phyloP scores from a whole-genome alignment of 202 grass and related monocot genomes.

The Schoenoplectus tabernaemontani region DNA sequence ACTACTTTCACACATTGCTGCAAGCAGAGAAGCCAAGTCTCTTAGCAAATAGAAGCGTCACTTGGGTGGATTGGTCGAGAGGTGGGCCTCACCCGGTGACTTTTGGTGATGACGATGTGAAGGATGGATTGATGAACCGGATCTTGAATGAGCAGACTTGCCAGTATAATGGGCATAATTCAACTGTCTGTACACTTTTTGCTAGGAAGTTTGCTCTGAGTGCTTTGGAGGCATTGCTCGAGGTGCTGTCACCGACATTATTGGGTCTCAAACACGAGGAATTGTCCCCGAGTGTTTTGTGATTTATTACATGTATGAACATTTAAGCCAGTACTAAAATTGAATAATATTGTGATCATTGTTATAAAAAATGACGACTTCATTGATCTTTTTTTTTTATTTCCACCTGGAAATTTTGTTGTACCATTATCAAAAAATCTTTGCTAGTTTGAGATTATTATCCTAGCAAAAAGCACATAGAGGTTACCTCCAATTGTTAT shows the following conservation, averaged over 20 bases:
- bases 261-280: neutral
- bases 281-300: neutral
- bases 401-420: neutral
- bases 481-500: too few relatives aligned
- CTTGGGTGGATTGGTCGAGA: conserved; percentile 62
- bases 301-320: neutral
- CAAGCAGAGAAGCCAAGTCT: conserved; percentile 30
- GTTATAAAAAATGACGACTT: neutral
- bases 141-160: conserved; percentile 41
- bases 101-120: conserved; percentile 32
- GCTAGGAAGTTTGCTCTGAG: conserved; percentile 75
- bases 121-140: conserved; percentile 29
- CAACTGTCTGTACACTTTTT: conserved; percentile 49
- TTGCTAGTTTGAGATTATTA: too few relatives aligned
- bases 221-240: conserved; percentile 47
- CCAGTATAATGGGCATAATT: conserved; percentile 37
- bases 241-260: conserved; percentile 39
- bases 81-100: conserved; percentile 50
- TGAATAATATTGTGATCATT: conserved; percentile 2
- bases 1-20: conserved; percentile 63
- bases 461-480: too few relatives aligned
- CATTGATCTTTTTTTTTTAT: neutral
- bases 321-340: neutral
- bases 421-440: too few relatives aligned
- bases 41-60: conserved; percentile 67